Evolutionary conservation across 139 green algal species (phyloP).

Genomic region (Yamagishiella unicocca): DNA sequence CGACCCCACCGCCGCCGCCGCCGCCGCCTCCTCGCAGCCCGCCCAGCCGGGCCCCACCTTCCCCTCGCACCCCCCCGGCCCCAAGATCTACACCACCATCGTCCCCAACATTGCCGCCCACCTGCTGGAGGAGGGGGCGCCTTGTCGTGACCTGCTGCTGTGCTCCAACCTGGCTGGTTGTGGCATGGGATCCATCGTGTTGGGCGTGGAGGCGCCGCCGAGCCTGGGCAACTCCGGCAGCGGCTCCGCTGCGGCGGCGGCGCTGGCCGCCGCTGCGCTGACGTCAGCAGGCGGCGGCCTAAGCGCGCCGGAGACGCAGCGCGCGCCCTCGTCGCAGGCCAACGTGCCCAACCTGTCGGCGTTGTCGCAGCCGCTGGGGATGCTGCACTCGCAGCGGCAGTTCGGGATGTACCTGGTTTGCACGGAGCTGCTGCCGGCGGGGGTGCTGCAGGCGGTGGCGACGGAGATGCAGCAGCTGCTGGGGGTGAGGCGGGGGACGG

Average conservation of each 20-base stretch:
- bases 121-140: background rate
- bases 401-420: slow-evolving; percentile 7
- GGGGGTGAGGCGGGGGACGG: slow-evolving; percentile 6
- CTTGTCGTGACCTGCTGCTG: slow-evolving; percentile 3
- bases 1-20: background rate
- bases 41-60: background rate
- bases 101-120: slow-evolving; percentile 22
- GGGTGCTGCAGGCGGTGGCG: slow-evolving; percentile 2
- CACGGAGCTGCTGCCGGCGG: slow-evolving; percentile 8
- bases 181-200: background rate
- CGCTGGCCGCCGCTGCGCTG: background rate
- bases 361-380: background rate
- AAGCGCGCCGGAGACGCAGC: background rate
- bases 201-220: slow-evolving; percentile 12
- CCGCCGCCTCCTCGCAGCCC: background rate
- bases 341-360: background rate
- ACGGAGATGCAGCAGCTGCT: slow-evolving; percentile 29
- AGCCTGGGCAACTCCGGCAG: too few relatives aligned
- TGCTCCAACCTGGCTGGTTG: background rate
- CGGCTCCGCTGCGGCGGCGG: too few relatives aligned
- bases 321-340: background rate
- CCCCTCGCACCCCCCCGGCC: too few relatives aligned
- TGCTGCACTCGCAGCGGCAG: background rate
- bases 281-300: background rate
- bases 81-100: slow-evolving; percentile 15